Conservation (phyloP, 169 alveolate genomes). For the Eimeria acervulina region DNA sequence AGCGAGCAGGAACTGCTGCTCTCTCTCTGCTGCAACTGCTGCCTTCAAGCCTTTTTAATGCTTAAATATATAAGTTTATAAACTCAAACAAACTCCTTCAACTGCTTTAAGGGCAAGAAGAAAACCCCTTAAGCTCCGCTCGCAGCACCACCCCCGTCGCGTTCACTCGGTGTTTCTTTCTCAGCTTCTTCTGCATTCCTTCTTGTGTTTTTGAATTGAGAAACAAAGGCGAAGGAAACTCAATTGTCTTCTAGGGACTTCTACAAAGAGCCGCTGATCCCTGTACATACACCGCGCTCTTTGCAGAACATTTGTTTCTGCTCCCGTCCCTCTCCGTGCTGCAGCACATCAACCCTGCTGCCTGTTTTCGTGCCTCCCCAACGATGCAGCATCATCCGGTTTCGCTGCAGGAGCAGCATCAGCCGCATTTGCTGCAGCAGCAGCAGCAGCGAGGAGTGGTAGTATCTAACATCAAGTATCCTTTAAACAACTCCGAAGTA, state of each 20-base stretch:
- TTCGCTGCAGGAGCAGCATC: neutral
- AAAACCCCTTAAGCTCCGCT: too few species aligned
- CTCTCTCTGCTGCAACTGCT: neutral
- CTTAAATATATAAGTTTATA: too few species aligned
- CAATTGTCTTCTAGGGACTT: neutral
- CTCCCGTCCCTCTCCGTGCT: neutral
- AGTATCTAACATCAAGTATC: neutral
- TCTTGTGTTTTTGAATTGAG: neutral
- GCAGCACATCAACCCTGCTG: neutral
- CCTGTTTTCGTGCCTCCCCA: neutral
- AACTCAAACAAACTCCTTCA: too few species aligned
- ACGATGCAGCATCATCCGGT: neutral
- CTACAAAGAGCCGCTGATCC: neutral
- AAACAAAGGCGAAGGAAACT: neutral
- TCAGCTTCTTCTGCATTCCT: neutral
- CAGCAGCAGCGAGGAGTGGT: conserved; percentile 1
- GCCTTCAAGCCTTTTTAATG: neutral
- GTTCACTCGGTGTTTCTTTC: too few species aligned
- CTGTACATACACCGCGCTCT: neutral
- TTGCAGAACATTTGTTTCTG: too few species aligned
- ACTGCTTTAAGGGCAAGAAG: too few species aligned
- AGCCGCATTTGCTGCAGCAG: neutral
- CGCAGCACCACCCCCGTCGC: too few species aligned
- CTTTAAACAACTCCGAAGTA: neutral
- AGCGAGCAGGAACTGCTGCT: neutral